Evolutionary conservation across 352 stramenopile species (phyloP), one percentile per base, ranked within the genome.

Genomic region (Pythium inflatum): DNA sequence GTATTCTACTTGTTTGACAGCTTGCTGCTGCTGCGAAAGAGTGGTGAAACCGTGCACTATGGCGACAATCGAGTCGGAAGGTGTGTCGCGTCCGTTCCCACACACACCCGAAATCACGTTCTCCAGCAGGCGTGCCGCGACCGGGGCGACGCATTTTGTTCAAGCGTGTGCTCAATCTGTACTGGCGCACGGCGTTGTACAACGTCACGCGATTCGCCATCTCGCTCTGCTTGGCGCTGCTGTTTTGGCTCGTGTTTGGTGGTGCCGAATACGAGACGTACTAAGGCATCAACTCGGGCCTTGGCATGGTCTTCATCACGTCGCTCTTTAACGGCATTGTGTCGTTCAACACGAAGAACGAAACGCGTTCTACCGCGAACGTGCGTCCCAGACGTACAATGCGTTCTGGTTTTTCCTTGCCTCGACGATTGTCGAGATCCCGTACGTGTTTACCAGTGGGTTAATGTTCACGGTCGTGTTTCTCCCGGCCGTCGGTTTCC

Each of bases 1-100:
- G 87, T 98, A 2, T 98, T 98, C 27, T 83, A 89, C 22, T 82
- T 92, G 18, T 97, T 98, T 67, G 91, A 98, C 74, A 86, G 88
- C 30, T 57, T 97, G 3, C 81, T 98, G 48, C 68, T 98, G 5
- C 77, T 98, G 34, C 62, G 80, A 38, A 66, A 64, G 20, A 76
- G 78, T 18, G 77, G 78, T 18, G 40, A 77, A 36, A 78, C 66
- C 18, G 64, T 81, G 0, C 86, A 73, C 56, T 78, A 72, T 53
- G 79, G 79, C 41, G 68, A 70, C n/a, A 25, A 50, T 77, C 30
- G 40, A 70, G 12, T 38, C 30, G 8, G 66, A 79, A n/a, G 70
- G 70, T 20, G 63, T 76, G 5, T 57, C 55, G 6, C 64, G 46
- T 18, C 70, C 65, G 30, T 43, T 46, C 0, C 24, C 55, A 28